A percentile compares a stretch with the other conserved stretches of the same genome.
These are phyloP conservation scores for Eurotiales sp. DNA, from an alignment of 2,329 filamentous ascomycete genomes.

Conservation along the genomic window DNA sequence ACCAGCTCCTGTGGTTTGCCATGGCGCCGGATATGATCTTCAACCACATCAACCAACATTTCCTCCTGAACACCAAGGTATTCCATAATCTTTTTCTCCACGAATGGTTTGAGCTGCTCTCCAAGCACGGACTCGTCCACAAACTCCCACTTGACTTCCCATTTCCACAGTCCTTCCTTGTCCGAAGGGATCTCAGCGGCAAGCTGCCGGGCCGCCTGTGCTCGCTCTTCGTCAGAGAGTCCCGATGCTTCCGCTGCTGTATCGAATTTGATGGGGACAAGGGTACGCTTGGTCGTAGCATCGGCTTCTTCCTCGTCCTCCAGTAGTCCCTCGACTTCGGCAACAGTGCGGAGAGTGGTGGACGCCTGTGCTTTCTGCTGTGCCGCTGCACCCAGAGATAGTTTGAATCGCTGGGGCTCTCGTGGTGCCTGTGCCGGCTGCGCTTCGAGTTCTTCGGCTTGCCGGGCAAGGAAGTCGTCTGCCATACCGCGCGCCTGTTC, in stretches of 20 bases:
- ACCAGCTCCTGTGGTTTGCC: slow-evolving; percentile 75
- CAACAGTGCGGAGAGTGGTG: slow-evolving; percentile 70
- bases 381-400: slow-evolving; percentile 84
- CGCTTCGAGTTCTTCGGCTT: slow-evolving; percentile 68
- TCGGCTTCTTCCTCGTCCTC: slow-evolving; percentile 91
- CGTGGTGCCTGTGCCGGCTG: slow-evolving; percentile 39
- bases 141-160: slow-evolving; percentile 88
- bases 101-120: slow-evolving; percentile 87
- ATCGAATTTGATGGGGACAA: slow-evolving; percentile 80
- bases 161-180: slow-evolving; percentile 83
- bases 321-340: slow-evolving; percentile 88
- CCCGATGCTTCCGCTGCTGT: slow-evolving; percentile 60
- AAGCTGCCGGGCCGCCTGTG: slow-evolving; percentile 73
- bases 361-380: slow-evolving; percentile 61
- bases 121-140: slow-evolving; percentile 76
- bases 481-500: slow-evolving; percentile 81
- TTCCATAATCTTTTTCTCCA: slow-evolving; percentile 97
- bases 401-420: slow-evolving; percentile 76
- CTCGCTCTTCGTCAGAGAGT: slow-evolving; percentile 82
- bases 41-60: slow-evolving; percentile 86
- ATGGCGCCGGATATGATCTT: slow-evolving; percentile 76
- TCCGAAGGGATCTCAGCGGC: slow-evolving; percentile 87
- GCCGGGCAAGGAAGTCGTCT: slow-evolving; percentile 82
- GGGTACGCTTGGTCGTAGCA: slow-evolving; percentile 64
- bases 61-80: slow-evolving; percentile 95